These are phyloP conservation scores for Vanrija humicola DNA, from an alignment of 1,284 basidiomycete genomes.

Conservation along the genomic window DNA sequence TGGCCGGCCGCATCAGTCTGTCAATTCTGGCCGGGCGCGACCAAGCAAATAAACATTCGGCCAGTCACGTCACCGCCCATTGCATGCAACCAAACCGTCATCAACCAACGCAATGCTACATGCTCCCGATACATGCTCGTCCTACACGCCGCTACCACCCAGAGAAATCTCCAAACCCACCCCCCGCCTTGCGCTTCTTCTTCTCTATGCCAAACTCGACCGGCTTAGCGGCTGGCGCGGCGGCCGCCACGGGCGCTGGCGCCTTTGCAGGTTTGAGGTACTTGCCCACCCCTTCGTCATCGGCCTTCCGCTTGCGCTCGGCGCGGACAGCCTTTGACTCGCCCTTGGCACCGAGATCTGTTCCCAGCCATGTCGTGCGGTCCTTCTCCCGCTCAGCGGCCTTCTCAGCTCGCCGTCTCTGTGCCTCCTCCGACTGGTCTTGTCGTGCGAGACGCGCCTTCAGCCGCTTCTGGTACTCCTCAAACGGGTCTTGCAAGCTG, in stretches of 20 bases:
- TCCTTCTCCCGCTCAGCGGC: conserved; percentile 50
- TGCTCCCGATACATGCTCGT: neutral
- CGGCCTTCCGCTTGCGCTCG: conserved; percentile 35
- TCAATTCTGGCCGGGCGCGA: no score
- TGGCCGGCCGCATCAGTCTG: no score
- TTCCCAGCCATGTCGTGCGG: conserved; percentile 50
- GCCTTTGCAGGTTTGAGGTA: conserved; percentile 36
- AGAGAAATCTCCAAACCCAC: conserved; percentile 52
- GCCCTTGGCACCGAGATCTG: conserved; percentile 45
- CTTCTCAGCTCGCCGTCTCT: conserved; percentile 36
- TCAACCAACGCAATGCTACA: neutral
- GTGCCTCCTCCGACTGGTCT: conserved; percentile 44
- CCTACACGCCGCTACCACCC: conserved; percentile 31
- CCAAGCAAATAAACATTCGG: no score
- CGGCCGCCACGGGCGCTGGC: conserved; percentile 1
- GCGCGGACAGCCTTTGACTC: conserved; percentile 30
- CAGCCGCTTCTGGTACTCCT: conserved; percentile 48
- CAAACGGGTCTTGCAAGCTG: conserved; percentile 52
- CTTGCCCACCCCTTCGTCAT: conserved; percentile 48
- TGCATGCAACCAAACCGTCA: no score
- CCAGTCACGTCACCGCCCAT: no score
- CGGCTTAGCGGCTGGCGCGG: conserved; percentile 1
- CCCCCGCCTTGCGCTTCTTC: conserved; percentile 46
- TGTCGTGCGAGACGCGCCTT: conserved; percentile 43
- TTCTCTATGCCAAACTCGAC: conserved; percentile 43